Percentiles rank a stretch among this genome's conserved stretches.
Conservation (phyloP, 768 basidiomycete genomes). For the Kwoniella bestiolae region DNA sequence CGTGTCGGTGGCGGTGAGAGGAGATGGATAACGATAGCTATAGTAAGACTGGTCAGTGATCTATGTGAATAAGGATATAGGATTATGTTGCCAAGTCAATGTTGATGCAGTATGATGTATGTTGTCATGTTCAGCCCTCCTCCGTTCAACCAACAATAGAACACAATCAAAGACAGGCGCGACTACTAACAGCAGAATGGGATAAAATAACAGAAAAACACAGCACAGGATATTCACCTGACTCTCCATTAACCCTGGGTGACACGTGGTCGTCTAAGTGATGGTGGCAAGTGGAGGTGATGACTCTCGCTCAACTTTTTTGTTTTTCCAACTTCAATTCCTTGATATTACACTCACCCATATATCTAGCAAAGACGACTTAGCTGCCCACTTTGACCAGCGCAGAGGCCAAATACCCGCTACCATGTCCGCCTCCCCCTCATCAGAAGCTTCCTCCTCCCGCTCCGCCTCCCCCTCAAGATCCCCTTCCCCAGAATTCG, state of each 20-base stretch:
- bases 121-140: conserved; percentile 24
- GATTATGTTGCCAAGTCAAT: background rate
- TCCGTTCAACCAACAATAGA: background rate
- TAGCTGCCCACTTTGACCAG: too few species aligned
- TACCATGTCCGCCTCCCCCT: conserved; percentile 8
- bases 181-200: conserved; percentile 1
- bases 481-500: conserved; percentile 15
- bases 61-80: background rate
- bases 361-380: too few species aligned
- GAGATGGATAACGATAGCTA: background rate
- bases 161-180: conserved; percentile 21
- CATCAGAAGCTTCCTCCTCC: conserved; percentile 27
- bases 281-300: background rate
- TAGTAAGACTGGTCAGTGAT: background rate
- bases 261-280: background rate
- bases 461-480: conserved; percentile 18
- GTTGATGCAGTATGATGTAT: background rate
- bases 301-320: conserved; percentile 12
- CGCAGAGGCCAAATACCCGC: background rate
- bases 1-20: background rate
- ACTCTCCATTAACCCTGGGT: background rate
- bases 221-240: background rate
- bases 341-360: too few species aligned
- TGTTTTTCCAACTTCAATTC: conserved; percentile 14
- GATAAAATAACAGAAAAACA: conserved; percentile 24